phyloP scores from a whole-genome alignment of 2,329 filamentous ascomycete species.

The Colletotrichum sp. region DNA sequence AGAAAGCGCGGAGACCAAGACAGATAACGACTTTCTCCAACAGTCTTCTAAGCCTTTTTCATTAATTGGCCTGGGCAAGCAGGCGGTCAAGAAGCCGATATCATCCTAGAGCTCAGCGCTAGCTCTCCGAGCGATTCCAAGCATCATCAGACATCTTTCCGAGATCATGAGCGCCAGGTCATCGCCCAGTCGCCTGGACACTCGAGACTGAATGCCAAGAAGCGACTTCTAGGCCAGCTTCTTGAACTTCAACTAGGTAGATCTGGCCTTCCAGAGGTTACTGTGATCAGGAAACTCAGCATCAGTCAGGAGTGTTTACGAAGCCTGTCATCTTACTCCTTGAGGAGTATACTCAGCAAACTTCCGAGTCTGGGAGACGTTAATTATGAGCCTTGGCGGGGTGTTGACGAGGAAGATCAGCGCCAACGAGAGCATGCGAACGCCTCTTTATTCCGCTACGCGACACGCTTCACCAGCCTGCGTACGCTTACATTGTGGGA shows the following conservation, averaged over 20 bases:
- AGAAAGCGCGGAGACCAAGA: neutral
- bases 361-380: too few relatives aligned
- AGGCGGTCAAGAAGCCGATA: rapidly evolving
- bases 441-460: too few relatives aligned
- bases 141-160: neutral
- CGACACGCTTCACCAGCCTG: rapidly evolving
- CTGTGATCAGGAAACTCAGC: neutral
- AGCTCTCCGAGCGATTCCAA: neutral
- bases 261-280: neutral
- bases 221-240: neutral
- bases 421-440: too few relatives aligned
- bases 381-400: too few relatives aligned
- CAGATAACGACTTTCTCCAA: neutral
- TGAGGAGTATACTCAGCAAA: too few relatives aligned
- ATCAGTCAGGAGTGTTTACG: too few relatives aligned
- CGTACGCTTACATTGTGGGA: too few relatives aligned
- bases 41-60: rapidly evolving
- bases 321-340: too few relatives aligned
- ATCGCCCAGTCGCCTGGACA: neutral
- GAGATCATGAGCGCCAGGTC: rapidly evolving
- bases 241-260: neutral
- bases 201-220: neutral
- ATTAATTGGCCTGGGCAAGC: neutral
- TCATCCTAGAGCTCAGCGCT: neutral
- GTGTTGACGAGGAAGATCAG: too few relatives aligned